These are phyloP conservation scores for Apiotrichum gamsii DNA, from an alignment of 1,284 basidiomycete species.

Conservation along the genomic window DNA sequence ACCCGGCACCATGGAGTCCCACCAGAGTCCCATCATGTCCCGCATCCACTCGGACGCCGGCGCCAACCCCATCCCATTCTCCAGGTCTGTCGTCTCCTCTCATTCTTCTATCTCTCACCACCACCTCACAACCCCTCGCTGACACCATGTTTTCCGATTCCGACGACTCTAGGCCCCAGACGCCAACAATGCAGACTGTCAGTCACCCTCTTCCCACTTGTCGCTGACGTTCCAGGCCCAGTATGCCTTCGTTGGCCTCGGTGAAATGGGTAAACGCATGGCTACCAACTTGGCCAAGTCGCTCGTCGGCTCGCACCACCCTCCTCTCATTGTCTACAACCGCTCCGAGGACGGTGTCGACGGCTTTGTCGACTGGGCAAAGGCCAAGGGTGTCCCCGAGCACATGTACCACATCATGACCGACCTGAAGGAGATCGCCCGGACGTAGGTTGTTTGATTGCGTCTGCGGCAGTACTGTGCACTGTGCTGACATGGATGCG, in stretches of 20 bases:
- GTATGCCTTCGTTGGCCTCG: constrained; percentile 46
- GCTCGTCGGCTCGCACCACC: constrained; percentile 20
- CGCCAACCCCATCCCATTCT: constrained; percentile 39
- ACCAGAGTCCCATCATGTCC: not conserved
- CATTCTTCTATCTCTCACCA: not conserved
- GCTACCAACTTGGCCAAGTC: constrained; percentile 44
- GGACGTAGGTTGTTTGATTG: constrained; percentile 28
- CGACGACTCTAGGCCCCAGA: too few relatives aligned
- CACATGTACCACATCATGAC: constrained; percentile 31
- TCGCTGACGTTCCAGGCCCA: constrained; percentile 16
- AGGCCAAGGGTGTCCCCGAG: constrained; percentile 24
- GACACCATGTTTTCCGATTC: not conserved
- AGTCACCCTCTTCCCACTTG: too few relatives aligned
- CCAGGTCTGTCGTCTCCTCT: constrained; percentile 25
- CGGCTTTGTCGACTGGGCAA: constrained; percentile 36
- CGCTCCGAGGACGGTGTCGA: constrained; percentile 32
- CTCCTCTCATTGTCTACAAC: constrained; percentile 47
- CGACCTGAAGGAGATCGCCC: constrained; percentile 39
- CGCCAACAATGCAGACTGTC: too few relatives aligned
- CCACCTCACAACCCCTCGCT: not conserved
- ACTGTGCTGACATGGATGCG: not conserved
- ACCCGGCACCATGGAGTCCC: not conserved
- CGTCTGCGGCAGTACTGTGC: not conserved
- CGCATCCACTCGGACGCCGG: not conserved
- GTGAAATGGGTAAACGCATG: constrained; percentile 47